Evolutionary conservation across 768 basidiomycete species (phyloP).

Genomic region (Lentinula sp.): DNA sequence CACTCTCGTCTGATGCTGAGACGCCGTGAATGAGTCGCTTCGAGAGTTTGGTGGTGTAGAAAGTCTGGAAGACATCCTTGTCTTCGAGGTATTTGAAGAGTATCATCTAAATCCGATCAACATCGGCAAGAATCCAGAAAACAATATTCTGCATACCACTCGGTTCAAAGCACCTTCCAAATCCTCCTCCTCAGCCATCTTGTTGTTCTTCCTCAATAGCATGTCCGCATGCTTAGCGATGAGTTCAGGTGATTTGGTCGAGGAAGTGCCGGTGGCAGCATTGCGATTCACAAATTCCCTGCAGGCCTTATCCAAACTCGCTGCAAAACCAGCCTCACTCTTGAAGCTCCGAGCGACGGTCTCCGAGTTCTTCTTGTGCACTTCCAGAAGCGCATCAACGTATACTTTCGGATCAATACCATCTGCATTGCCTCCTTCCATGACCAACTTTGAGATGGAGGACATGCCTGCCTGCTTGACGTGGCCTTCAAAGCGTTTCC

Average conservation of each 20-base stretch:
- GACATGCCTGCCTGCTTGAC: conserved; percentile 83
- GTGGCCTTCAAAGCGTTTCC: conserved; percentile 91
- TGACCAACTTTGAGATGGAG: conserved; percentile 71
- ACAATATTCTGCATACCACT: conserved; percentile 49
- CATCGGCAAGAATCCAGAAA: conserved; percentile 11
- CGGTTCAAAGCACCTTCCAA: conserved; percentile 87
- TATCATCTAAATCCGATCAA: conserved; percentile 66
- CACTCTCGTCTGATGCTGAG: conserved; percentile 93
- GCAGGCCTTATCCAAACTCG: conserved; percentile 91
- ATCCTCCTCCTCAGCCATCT: conserved; percentile 88
- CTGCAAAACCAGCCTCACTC: conserved; percentile 90
- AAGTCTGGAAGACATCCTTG: conserved; percentile 99
- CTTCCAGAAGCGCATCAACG: conserved; percentile 86
- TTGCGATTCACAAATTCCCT: conserved; percentile 94
- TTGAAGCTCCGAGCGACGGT: conserved; percentile 86
- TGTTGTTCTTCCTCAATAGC: conserved; percentile 90
- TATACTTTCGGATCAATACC: conserved; percentile 88
- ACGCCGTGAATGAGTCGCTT: conserved; percentile 88
- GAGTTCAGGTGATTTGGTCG: conserved; percentile 85
- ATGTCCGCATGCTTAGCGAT: conserved; percentile 92
- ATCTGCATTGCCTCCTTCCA: conserved; percentile 53
- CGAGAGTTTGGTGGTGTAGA: conserved; percentile 92
- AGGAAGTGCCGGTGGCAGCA: conserved; percentile 76
- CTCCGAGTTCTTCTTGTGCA: conserved; percentile 88
- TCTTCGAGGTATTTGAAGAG: conserved; percentile 98